Evolutionary conservation across 331 rosid species (phyloP), one percentile per base, ranked within the genome.

Genomic region (Quercus tomentella): DNA sequence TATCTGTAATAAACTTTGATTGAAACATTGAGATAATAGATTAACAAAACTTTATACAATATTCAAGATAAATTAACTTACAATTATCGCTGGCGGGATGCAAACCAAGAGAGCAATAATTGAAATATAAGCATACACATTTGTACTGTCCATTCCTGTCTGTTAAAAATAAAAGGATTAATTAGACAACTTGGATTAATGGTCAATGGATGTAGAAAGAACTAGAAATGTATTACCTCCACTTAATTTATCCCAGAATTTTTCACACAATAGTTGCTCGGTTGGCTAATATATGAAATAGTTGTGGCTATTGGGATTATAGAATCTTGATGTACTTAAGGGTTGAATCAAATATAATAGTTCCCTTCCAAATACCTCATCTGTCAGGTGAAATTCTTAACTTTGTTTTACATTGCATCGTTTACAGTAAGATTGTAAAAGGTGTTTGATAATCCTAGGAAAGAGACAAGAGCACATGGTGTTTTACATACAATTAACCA

Each of bases 91-190:
- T 1, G 97, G 97, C 6, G 97, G 97, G 25, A 91, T 81, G 86
- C 97, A 93, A 76, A 91, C 62, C 69, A 88, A 49, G 70, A 93
- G 97, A 7, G 97, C 97, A 20, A 93, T 91, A 9, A 93, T 83
- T 26, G 97, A 91, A 69, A 80, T 93, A 77, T 93, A 93, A 1
- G 97, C 97, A 6, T 93, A 93, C 63, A 91, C 86, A 26, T 93
- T 93, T 5, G 97, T 91, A 56, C 94, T 93, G 85, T 91, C 97
- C 94, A 91, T 91, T 81, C 93, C 94, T 1, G 92, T 93, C 97
- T 93, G 89, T 78, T 55, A 41, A 77, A 77, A 63, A 66, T 56
- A 60, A 70, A 78, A 70, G n/a, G 17, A 5, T 73, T 75, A 14
- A 1, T 15, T 56, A 58, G 74, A 23, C 68, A 74, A 45, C 10